phyloP scores from a whole-genome alignment of 257 asterid species.

The Anisodus acutangulus region DNA sequence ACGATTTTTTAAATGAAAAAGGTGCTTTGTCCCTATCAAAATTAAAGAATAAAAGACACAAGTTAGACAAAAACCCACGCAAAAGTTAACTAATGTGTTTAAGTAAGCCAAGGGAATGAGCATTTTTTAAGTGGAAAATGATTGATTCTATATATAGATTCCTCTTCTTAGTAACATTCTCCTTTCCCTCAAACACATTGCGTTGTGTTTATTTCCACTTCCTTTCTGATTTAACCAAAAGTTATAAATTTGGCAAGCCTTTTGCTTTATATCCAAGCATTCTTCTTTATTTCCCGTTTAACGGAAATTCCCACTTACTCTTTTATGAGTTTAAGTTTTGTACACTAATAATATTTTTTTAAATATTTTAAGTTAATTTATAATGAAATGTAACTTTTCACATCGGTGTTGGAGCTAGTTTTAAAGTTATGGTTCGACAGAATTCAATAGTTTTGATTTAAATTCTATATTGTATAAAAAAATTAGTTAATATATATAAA shows the following conservation, averaged over 20 bases:
- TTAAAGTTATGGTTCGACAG: too few species aligned
- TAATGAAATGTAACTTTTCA: background rate
- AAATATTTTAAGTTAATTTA: background rate
- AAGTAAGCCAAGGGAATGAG: background rate
- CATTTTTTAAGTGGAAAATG: background rate
- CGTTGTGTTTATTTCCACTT: background rate
- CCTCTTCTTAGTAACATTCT: background rate
- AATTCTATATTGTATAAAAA: background rate
- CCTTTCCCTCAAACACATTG: constrained; percentile 3
- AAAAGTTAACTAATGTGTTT: constrained; percentile 20
- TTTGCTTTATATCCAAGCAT: background rate
- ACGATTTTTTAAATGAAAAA: background rate
- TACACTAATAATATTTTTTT: background rate
- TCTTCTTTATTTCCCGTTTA: background rate
- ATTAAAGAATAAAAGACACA: background rate
- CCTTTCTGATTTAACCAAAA: constrained; percentile 4
- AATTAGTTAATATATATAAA: background rate
- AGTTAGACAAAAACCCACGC: constrained; percentile 12
- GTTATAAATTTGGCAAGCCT: background rate
- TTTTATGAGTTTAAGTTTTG: background rate
- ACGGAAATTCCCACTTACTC: too few species aligned
- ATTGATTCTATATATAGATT: background rate
- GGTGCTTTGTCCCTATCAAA: background rate
- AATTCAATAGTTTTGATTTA: too few species aligned
- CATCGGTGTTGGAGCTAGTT: too few species aligned